Conservation (phyloP, 148 eudicot species). For the Fallopia convolvulus region DNA sequence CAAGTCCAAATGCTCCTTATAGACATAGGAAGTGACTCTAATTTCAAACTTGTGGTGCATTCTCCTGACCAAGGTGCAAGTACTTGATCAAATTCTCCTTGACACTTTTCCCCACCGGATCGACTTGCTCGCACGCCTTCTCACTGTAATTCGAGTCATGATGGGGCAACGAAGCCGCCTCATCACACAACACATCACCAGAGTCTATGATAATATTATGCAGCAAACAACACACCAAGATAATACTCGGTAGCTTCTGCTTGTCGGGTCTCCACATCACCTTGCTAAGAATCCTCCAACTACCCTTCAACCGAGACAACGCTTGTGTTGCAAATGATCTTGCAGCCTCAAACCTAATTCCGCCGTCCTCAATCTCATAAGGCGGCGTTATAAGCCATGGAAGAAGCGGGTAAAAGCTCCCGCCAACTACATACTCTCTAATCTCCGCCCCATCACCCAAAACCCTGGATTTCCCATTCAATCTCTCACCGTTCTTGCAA, state of each 20-base stretch:
- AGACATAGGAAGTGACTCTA: neutral
- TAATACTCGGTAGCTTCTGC: constrained; percentile 81
- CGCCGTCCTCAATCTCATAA: constrained; percentile 22
- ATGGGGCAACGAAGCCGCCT: constrained; percentile 48
- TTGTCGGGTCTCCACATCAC: constrained; percentile 99
- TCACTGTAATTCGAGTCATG: constrained; percentile 55
- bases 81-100: constrained; percentile 50
- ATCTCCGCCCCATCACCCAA: constrained; percentile 33
- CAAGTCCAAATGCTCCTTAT: neutral
- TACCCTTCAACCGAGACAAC: constrained; percentile 66
- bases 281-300: constrained; percentile 94
- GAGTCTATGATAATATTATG: constrained; percentile 81
- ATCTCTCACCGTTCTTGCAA: constrained; percentile 60
- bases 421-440: constrained; percentile 73
- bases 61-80: constrained; percentile 35
- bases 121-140: constrained; percentile 43
- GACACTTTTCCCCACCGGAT: constrained; percentile 45
- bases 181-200: constrained; percentile 51
- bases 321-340: constrained; percentile 57
- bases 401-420: constrained; percentile 70
- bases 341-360: constrained; percentile 45
- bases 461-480: constrained; percentile 36
- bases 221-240: constrained; percentile 86
- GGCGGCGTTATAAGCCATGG: constrained; percentile 92
- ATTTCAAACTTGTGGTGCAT: neutral